Conservation (phyloP, 2,329 filamentous ascomycete species). For the Aureobasidium sp. region DNA sequence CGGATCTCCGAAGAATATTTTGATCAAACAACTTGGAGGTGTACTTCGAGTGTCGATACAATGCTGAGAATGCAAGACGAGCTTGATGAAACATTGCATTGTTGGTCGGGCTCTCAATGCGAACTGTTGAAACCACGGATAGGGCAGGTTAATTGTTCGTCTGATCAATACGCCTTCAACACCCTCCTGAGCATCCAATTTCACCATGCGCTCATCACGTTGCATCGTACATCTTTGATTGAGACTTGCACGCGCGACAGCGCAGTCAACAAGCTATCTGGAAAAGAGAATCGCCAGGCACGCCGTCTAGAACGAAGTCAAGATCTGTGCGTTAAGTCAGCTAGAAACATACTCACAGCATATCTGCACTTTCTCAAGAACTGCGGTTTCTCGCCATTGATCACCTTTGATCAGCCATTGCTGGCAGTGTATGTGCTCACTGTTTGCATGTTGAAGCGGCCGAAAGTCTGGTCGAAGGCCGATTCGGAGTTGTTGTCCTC, state of each 20-base stretch:
- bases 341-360: neutral
- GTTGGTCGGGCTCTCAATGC: neutral
- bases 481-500: neutral
- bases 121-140: neutral
- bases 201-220: constrained; percentile 1
- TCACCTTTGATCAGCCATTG: neutral
- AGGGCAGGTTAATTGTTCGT: constrained; percentile 16
- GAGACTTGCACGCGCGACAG: neutral
- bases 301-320: neutral
- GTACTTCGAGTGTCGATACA: neutral
- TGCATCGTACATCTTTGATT: constrained; percentile 2
- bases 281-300: neutral
- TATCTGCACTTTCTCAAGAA: neutral
- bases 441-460: neutral
- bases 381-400: neutral
- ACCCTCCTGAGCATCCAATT: neutral
- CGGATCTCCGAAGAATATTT: neutral
- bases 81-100: neutral
- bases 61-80: neutral
- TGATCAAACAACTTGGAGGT: neutral
- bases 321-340: neutral
- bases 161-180: neutral
- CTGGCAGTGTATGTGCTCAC: constrained; percentile 1
- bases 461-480: too few species aligned
- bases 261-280: neutral